Conservation (phyloP, 352 stramenopile genomes). For the Phytophthora europaea region DNA sequence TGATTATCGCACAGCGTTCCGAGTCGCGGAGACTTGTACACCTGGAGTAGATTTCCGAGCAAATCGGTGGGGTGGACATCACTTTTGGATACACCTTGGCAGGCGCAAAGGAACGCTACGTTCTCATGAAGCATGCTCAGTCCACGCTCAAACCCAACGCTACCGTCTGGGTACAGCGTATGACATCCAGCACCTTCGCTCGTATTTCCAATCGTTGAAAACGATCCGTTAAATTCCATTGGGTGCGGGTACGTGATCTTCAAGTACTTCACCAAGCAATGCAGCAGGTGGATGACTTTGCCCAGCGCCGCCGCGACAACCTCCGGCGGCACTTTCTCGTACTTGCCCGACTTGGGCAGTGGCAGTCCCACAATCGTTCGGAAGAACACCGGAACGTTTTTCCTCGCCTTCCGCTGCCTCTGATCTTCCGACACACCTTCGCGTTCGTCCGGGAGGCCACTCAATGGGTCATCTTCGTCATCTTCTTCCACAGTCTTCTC, state of each 20-base stretch:
- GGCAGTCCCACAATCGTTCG: conserved; percentile 76
- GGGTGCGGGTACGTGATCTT: conserved; percentile 78
- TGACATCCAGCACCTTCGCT: conserved; percentile 82
- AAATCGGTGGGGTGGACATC: conserved; percentile 66
- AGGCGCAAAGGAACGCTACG: conserved; percentile 63
- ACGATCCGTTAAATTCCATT: conserved; percentile 91
- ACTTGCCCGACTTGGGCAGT: conserved; percentile 77
- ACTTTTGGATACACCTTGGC: conserved; percentile 51
- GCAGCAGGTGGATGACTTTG: conserved; percentile 82
- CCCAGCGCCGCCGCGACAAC: conserved; percentile 77
- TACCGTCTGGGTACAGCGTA: conserved; percentile 87
- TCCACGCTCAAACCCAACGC: conserved; percentile 76
- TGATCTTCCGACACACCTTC: conserved; percentile 29
- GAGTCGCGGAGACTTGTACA: conserved; percentile 56
- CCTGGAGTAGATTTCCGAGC: conserved; percentile 71
- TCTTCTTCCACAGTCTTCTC: conserved; percentile 16
- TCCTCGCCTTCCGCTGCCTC: conserved; percentile 20
- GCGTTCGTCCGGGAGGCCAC: conserved; percentile 32
- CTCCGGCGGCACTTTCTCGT: conserved; percentile 76
- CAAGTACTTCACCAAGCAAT: conserved; percentile 77
- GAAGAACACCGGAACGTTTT: conserved; percentile 50
- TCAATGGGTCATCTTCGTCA: conserved; percentile 36
- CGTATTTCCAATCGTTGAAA: conserved; percentile 87
- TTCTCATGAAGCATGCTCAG: conserved; percentile 86
- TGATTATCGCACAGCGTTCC: conserved; percentile 55